These are phyloP conservation scores for Diutina pseudorugosa DNA, from an alignment of 1,139 yeast species.

Conservation along the genomic window DNA sequence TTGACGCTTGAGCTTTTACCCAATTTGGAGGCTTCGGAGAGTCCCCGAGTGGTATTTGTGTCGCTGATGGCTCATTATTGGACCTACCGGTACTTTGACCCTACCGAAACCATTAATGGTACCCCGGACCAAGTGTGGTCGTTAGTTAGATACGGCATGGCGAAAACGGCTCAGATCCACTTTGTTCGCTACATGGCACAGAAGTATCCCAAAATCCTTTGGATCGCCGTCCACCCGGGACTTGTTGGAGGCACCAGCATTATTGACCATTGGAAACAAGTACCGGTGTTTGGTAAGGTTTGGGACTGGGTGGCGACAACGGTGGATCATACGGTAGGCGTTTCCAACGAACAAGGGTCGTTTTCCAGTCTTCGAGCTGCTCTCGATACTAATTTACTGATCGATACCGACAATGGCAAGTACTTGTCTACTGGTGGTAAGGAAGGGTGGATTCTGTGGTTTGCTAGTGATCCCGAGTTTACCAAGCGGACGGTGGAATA, in stretches of 20 bases:
- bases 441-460: conserved; percentile 13
- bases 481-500: background rate
- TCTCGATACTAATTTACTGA: conserved; percentile 17
- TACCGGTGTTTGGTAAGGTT: conserved; percentile 16
- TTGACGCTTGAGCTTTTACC: conserved; percentile 22
- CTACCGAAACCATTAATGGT: conserved; percentile 13
- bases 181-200: conserved; percentile 16
- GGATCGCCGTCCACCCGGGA: conserved; percentile 30
- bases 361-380: conserved; percentile 24
- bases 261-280: conserved; percentile 19
- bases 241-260: conserved; percentile 25
- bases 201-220: conserved; percentile 20
- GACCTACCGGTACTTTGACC: conserved; percentile 12
- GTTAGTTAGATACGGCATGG: conserved; percentile 24
- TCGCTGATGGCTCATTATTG: conserved; percentile 24
- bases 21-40: conserved; percentile 13
- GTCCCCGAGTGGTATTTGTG: conserved; percentile 22
- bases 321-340: conserved; percentile 5
- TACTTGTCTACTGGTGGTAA: conserved; percentile 26
- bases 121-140: conserved; percentile 16
- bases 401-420: conserved; percentile 19
- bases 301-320: conserved; percentile 10
- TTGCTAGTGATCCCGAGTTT: conserved; percentile 11
- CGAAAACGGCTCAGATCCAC: conserved; percentile 25
- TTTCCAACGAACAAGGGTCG: conserved; percentile 24